phyloP scores from a whole-genome alignment of 495 filamentous ascomycete genomes.

The Pyrenopolyporus hunteri region DNA sequence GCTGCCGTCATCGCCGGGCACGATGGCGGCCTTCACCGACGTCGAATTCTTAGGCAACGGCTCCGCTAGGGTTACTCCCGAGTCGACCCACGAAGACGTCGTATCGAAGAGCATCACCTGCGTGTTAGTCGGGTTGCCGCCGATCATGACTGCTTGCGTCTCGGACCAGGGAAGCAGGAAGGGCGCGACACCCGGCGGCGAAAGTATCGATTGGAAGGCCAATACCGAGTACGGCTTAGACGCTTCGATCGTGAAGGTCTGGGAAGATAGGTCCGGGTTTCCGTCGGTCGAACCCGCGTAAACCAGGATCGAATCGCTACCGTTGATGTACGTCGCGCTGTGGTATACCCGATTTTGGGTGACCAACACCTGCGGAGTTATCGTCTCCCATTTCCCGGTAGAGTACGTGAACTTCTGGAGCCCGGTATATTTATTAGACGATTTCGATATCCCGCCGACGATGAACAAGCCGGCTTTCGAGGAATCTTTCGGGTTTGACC shows the following conservation, averaged over 20 bases:
- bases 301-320: conserved; percentile 73
- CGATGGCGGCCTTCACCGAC: conserved; percentile 62
- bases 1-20: conserved; percentile 76
- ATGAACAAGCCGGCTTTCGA: conserved; percentile 73
- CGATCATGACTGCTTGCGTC: conserved; percentile 74
- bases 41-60: conserved; percentile 60
- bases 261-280: conserved; percentile 59
- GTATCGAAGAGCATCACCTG: conserved; percentile 69
- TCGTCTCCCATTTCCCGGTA: conserved; percentile 75
- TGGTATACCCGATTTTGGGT: conserved; percentile 76
- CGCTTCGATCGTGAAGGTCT: conserved; percentile 77
- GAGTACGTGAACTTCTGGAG: conserved; percentile 83
- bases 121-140: conserved; percentile 69
- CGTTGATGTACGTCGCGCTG: conserved; percentile 75
- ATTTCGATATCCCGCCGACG: conserved; percentile 72
- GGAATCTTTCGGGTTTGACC: conserved; percentile 61
- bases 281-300: conserved; percentile 78
- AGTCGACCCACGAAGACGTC: conserved; percentile 62
- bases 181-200: conserved; percentile 69
- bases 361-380: conserved; percentile 58
- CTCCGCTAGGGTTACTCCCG: conserved; percentile 64
- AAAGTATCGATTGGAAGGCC: conserved; percentile 55
- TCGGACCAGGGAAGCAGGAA: conserved; percentile 79
- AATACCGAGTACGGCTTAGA: conserved; percentile 62
- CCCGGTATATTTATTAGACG: conserved; percentile 68